Conservation (phyloP, 1,284 basidiomycete species). For the Earliella scabrosa region DNA sequence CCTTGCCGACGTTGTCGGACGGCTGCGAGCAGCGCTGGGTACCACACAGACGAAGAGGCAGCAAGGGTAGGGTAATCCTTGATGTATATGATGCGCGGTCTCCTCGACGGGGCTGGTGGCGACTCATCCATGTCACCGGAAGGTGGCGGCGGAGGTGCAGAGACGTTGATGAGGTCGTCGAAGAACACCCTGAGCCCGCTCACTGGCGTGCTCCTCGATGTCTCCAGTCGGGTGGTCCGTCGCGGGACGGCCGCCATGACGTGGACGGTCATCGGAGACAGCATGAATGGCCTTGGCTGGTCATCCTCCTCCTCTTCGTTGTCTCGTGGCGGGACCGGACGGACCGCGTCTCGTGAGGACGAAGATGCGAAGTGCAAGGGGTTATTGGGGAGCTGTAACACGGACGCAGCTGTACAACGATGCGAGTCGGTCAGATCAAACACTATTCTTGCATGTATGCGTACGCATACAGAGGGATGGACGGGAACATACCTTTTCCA, state of each 20-base stretch:
- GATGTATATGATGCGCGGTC: conserved; percentile 82
- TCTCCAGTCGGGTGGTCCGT: conserved; percentile 40
- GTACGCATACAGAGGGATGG: conserved; percentile 3
- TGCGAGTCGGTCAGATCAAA: neutral
- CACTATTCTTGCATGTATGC: neutral
- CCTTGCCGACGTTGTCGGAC: conserved; percentile 75
- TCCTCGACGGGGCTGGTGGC: conserved; percentile 31
- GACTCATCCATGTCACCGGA: conserved; percentile 26
- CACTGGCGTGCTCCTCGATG: conserved; percentile 42
- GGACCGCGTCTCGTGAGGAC: conserved; percentile 31
- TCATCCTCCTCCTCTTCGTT: conserved; percentile 57
- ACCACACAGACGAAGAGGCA: conserved; percentile 76
- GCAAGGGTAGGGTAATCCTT: conserved; percentile 81
- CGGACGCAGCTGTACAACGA: conserved; percentile 53
- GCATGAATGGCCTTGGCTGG: conserved; percentile 35
- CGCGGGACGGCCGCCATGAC: conserved; percentile 51
- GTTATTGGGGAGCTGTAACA: conserved; percentile 69
- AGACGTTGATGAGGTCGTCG: conserved; percentile 70
- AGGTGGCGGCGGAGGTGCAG: conserved; percentile 37
- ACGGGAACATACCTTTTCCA: conserved; percentile 59
- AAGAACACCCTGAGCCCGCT: conserved; percentile 72
- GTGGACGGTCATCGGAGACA: conserved; percentile 64
- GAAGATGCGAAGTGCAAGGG: conserved; percentile 67
- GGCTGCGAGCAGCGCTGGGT: conserved; percentile 75
- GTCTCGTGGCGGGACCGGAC: conserved; percentile 31